Evolutionary conservation across 1,139 yeast species (phyloP), one percentile per base, ranked within the genome.

Genomic region (Yamadazyma songkhlaensis): DNA sequence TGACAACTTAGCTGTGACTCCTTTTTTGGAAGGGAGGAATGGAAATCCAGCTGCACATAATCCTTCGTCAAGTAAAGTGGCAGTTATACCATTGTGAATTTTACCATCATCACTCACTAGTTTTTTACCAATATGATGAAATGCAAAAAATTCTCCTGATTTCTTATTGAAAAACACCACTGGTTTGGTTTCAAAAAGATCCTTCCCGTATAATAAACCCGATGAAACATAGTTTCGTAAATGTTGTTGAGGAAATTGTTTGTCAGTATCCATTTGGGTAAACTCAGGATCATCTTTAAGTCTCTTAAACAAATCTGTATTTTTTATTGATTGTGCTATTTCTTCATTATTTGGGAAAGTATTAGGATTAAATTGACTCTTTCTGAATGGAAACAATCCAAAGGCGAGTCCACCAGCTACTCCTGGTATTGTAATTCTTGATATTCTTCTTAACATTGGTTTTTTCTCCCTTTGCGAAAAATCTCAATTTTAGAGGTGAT

Each of bases 11-110:
- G 96, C 98, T 1, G 98, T 92, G 13, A 92, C 96, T n/a, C 97
- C 97, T 38, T 83, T 72, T 40, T 79, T 77, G 39, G 82, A 79
- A 1, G 98, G 97, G n/a, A 92, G 67, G 24, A 73, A 63, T 5
- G 90, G 81, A 55, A 89, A 92, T 13, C 96, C 97, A 53, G 96
- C 86, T 32, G 81, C 73, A 51, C 96, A 88, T 31, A 92, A 67
- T 0, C 86, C 82, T 57, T 92, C 98, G 58, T 92, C 98, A 34
- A 92, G 53, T 27, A 92, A 62, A 2, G 96, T 83, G 1, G 96
- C 79, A 2, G 90, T 63, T 4, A 90, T 71, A 0, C 98, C 98
- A 47, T 92, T 90, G 54, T 92, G 97, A 24, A 92, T 76, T 38
- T 79, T 78, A 0, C 88, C 88, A 42, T 79, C 84, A 45, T 79